Base-by-base conservation (phyloP, 129 eudicot species). In the Calendula officinalis region DNA sequence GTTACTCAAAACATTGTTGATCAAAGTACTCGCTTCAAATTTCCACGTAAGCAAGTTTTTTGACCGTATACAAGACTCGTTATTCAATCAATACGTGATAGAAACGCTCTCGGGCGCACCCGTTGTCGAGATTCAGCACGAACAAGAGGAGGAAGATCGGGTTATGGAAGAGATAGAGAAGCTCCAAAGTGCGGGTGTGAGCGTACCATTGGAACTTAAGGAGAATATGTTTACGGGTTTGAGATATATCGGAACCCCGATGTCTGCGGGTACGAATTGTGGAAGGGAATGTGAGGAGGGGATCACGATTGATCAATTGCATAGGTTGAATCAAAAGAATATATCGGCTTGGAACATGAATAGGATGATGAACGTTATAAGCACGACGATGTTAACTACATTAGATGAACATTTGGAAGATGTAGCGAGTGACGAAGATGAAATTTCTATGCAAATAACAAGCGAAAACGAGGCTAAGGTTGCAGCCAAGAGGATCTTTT, bases 281-380 rank as follows among this genome's bases (percentile, higher is more conserved):
- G 50, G 81, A 3, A 76, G 68, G 79, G 79, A 72, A 27, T 68
- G 66, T 16, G 76, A 68, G n/a, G 69, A 78, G 10, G 81, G 76
- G 22, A 84, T 88, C 6, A 70, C 82, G 10, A 83, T 84, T 60
- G 91, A 83, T 77, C 86, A 82, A 57, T 70, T 87, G 74, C 88
- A 87, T 63, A 77, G 84, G 82, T 12, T 87, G 68, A 84, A 84
- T 64, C 91, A 88, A 70, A 77, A 77, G 70, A 88, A 88, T 34
- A 64, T 88, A 12, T 88, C 96, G 0, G 96, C 96, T 60, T 88
- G 92, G 96, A 88, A 88, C 54, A 88, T 88, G 96, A 84, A 74
- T 53, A 84, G 88, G 77, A 71, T 88, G 86, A 77, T 82, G 84
- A 82, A 77, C 35, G 73, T 82, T 41, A 74, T 88, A 44, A 76